phyloP scores from a whole-genome alignment of 257 asterid species.

The Ligustrum vulgare region DNA sequence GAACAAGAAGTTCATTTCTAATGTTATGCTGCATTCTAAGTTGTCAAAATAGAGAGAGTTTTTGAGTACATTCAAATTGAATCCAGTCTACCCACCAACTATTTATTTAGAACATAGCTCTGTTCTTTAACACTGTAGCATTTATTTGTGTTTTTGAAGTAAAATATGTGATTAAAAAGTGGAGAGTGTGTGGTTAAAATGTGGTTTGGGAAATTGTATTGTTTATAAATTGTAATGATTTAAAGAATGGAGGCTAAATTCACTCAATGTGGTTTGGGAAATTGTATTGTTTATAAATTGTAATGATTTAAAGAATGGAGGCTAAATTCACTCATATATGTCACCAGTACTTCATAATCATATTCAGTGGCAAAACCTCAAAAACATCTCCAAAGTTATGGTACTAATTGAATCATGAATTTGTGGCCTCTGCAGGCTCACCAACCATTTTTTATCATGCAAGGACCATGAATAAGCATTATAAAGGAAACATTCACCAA shows the following conservation, averaged over 20 bases:
- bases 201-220: too few species aligned
- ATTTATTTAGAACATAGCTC: not conserved
- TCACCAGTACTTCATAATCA: not conserved
- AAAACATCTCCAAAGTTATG: not conserved
- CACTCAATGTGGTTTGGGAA: too few species aligned
- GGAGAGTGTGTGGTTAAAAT: too few species aligned
- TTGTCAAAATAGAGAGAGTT: constrained; percentile 8
- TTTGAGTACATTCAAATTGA: not conserved
- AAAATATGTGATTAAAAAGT: too few species aligned
- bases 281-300: too few species aligned
- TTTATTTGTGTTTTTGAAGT: too few species aligned
- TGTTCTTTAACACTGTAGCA: too few species aligned
- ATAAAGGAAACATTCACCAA: constrained; percentile 7
- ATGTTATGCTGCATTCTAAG: constrained; percentile 2
- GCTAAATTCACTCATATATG: not conserved
- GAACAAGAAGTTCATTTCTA: not conserved
- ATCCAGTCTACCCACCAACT: not conserved
- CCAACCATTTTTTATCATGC: not conserved
- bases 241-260: too few species aligned
- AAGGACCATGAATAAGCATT: not conserved
- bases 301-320: too few species aligned
- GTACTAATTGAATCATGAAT: not conserved
- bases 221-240: too few species aligned
- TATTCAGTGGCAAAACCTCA: constrained; percentile 9
- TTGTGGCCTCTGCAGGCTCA: not conserved